These are phyloP conservation scores for Bryum argenteum DNA, from an alignment of 225 moss, liverwort and hornwort genomes.

Conservation along the genomic window DNA sequence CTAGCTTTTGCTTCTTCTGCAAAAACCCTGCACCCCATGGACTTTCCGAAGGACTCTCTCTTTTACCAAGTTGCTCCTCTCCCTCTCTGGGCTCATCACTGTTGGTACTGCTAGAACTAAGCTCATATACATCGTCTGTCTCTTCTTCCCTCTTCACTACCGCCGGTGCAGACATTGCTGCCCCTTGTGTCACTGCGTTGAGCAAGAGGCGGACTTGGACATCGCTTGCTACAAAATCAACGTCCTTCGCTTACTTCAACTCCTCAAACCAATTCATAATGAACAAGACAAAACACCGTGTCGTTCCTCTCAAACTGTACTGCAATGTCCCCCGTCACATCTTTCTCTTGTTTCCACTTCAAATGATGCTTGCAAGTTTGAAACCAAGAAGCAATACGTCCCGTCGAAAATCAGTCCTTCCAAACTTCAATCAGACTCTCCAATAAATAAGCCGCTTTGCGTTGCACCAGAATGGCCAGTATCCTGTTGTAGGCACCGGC, in stretches of 20 bases:
- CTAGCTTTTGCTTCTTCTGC: slow-evolving; percentile 58
- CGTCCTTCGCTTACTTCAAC: background rate
- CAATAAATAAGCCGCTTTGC: too few species aligned
- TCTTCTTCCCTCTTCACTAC: slow-evolving; percentile 56
- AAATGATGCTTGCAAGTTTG: too few species aligned
- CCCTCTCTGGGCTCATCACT: slow-evolving; percentile 43
- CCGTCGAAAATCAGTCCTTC: background rate
- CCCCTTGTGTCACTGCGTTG: slow-evolving; percentile 18
- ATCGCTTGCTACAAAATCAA: slow-evolving; percentile 5
- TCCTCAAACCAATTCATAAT: too few species aligned
- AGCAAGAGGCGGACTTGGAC: slow-evolving; percentile 21
- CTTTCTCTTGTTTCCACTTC: background rate
- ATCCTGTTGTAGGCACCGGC: too few species aligned
- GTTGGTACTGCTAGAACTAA: slow-evolving; percentile 58
- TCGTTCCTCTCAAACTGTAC: slow-evolving; percentile 8
- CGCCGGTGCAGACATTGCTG: slow-evolving; percentile 59
- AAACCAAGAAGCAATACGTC: background rate
- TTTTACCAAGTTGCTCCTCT: slow-evolving; percentile 33
- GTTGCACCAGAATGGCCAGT: background rate
- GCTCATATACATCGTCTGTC: slow-evolving; percentile 45
- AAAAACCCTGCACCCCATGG: slow-evolving; percentile 42
- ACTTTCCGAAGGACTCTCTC: slow-evolving; percentile 34
- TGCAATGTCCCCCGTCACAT: slow-evolving; percentile 1
- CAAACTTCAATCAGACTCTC: background rate
- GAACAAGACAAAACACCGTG: background rate